Conservation (phyloP, 1,284 basidiomycete genomes). For the Entoloma clypeatum region DNA sequence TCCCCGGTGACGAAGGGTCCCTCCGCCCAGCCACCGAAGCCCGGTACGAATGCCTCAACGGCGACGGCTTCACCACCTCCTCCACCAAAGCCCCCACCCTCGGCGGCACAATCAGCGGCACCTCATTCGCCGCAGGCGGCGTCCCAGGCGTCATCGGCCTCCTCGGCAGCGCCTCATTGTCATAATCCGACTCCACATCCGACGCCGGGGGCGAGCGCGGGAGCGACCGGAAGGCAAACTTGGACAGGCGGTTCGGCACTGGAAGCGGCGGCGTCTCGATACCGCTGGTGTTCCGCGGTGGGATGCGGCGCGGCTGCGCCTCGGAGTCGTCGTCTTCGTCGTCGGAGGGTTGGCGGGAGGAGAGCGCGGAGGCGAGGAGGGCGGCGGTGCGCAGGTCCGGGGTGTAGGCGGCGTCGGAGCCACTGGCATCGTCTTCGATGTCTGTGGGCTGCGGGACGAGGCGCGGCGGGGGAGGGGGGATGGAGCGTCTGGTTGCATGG, state of each 20-base stretch:
- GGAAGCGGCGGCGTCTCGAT: constrained; percentile 22
- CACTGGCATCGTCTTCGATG: constrained; percentile 20
- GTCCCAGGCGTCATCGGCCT: constrained; percentile 16
- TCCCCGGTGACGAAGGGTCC: constrained; percentile 2
- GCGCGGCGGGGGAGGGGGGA: constrained; percentile 19
- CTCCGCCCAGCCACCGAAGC: constrained; percentile 9
- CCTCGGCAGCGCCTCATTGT: constrained; percentile 21
- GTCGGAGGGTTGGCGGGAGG: constrained; percentile 11
- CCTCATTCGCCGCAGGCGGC: constrained; percentile 18
- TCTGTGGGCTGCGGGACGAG: constrained; percentile 13
- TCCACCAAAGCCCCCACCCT: constrained; percentile 14
- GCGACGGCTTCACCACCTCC: constrained; percentile 15
- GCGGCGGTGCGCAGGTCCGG: constrained; percentile 1
- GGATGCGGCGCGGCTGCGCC: constrained; percentile 23
- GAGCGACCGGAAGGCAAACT: constrained; percentile 13
- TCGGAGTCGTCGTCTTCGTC: constrained; percentile 20
- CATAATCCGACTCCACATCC: constrained; percentile 21
- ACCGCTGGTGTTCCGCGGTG: constrained; percentile 12
- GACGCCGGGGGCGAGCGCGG: constrained; percentile 21
- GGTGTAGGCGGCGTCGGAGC: constrained; percentile 24
- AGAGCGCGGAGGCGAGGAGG: constrained; percentile 7
- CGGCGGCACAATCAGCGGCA: constrained; percentile 23
- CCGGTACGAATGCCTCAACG: constrained; percentile 15
- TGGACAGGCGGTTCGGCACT: constrained; percentile 21
- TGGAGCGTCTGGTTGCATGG: constrained; percentile 11